A percentile compares a stretch with the other conserved stretches of the same genome.
Evolutionary conservation across 192 early-diverging fungal genomes (phyloP).

Genomic region (Dispira parvispora): DNA sequence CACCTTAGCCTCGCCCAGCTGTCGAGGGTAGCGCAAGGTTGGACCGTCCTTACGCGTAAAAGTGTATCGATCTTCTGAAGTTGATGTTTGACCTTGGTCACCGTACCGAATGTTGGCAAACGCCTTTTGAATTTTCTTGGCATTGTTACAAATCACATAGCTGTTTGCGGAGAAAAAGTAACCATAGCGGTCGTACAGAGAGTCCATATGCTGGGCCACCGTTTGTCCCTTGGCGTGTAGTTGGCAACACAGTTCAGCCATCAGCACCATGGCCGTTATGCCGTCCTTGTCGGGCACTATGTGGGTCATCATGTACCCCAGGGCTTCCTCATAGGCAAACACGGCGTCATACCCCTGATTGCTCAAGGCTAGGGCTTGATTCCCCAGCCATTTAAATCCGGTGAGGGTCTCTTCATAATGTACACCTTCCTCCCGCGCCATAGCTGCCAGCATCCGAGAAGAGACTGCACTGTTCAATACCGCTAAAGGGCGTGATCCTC

Average conservation of each 20-base stretch:
- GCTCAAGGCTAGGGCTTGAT: constrained; percentile 51
- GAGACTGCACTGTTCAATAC: constrained; percentile 80
- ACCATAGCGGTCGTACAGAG: constrained; percentile 57
- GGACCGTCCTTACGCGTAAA: constrained; percentile 16
- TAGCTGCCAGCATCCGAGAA: constrained; percentile 59
- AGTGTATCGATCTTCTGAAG: constrained; percentile 15
- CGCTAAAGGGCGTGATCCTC: constrained; percentile 40
- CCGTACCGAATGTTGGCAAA: constrained; percentile 76
- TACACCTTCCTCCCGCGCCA: constrained; percentile 61
- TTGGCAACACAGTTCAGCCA: constrained; percentile 56
- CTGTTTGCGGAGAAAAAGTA: constrained; percentile 73
- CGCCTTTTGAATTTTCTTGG: constrained; percentile 44
- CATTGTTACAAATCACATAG: constrained; percentile 76
- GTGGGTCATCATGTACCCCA: constrained; percentile 67
- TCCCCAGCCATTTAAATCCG: constrained; percentile 94
- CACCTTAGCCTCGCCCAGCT: constrained; percentile 49
- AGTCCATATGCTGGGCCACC: constrained; percentile 51
- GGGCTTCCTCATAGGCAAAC: constrained; percentile 91
- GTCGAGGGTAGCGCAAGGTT: constrained; percentile 45
- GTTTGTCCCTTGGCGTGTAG: constrained; percentile 43
- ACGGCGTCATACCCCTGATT: constrained; percentile 43
- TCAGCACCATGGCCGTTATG: constrained; percentile 59
- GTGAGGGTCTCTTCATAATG: constrained; percentile 82
- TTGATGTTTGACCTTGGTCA: constrained; percentile 3
- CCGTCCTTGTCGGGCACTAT: constrained; percentile 88